Evolutionary conservation across 176 grass and related monocot genomes (phyloP), one percentile per base, ranked within the genome.

Genomic region (Tillandsia fasciculata): DNA sequence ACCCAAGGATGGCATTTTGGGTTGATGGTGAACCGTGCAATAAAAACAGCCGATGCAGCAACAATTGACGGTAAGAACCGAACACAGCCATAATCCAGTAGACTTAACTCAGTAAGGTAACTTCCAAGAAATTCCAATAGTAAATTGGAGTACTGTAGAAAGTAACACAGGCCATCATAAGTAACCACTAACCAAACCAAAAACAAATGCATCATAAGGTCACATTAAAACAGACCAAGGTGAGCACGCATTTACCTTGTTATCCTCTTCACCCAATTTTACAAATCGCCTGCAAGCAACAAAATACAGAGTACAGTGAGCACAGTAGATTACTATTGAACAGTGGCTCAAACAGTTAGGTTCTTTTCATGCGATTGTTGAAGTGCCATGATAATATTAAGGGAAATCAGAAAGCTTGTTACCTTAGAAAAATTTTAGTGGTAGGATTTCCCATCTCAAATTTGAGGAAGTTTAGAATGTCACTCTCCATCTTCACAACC

Each of bases 391-490:
- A 6, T 33, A 33, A 42, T 42, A 42, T 7, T 42, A 42, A 42
- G 33, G 33, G 33, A 42, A 42, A 7, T 42, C 3, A 42, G 3
- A 42, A 58, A 42, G 20, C 2, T 5, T 3, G 26, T 3, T 64
- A 91, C 88, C 88, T 87, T 3, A 99, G 57, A 74, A 99, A 99
- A 13, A 84, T 90, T 78, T 90, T 93, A 51, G 79, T 88, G 26
- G 90, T 99, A 15, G 94, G 94, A 79, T 73, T 93, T 49, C 90
- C 90, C 67, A 93, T 71, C 78, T 99, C 94, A 48, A 93, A 99
- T 61, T 99, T 70, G 20, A 99, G 78, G 17, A 93, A 86, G 49
- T 86, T 90, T 51, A 99, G 83, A 68, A 99, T 83, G 67, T 99
- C 82, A 18, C 75, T 80, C 77, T 99, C 94, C 94, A 99, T 99